Conservation (phyloP, 192 early-diverging fungal species). For the Phlyctochytrium bullatum region DNA sequence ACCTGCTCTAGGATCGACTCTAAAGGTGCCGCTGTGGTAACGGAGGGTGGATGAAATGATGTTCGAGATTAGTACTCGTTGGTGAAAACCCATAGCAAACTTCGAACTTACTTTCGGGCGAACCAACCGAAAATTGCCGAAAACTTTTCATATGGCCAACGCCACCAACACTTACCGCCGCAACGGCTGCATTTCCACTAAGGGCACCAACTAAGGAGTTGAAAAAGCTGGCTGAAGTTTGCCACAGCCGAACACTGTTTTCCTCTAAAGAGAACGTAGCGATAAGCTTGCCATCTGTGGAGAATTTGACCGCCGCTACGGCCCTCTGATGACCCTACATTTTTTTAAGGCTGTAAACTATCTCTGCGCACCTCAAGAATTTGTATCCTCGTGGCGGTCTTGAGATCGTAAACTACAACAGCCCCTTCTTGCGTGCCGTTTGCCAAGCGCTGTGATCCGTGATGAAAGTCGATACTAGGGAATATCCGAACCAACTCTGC, state of each 20-base stretch:
- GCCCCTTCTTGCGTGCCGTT: conserved; percentile 75
- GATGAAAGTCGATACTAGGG: conserved; percentile 74
- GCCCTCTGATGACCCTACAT: conserved; percentile 65
- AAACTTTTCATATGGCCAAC: conserved; percentile 49
- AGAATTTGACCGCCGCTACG: conserved; percentile 71
- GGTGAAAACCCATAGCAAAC: not conserved
- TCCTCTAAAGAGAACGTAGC: conserved; percentile 69
- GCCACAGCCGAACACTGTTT: conserved; percentile 71
- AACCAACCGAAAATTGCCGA: conserved; percentile 41
- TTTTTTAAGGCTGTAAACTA: not conserved
- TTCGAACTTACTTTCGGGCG: conserved; percentile 32
- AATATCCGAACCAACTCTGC: conserved; percentile 56
- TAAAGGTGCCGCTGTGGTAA: not conserved
- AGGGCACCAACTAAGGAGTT: conserved; percentile 61
- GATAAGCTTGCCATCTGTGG: conserved; percentile 73
- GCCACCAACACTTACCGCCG: conserved; percentile 20
- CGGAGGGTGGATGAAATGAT: too few relatives aligned
- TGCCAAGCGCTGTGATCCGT: conserved; percentile 68
- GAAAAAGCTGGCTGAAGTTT: conserved; percentile 68
- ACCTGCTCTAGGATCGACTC: conserved; percentile 20
- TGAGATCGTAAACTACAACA: conserved; percentile 74
- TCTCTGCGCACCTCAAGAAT: conserved; percentile 63
- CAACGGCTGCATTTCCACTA: conserved; percentile 22
- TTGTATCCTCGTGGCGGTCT: conserved; percentile 73
- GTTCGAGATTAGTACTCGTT: too few relatives aligned